A percentile compares a stretch with the other conserved stretches of the same genome.
phyloP scores from a whole-genome alignment of 108 stramenopile species.

The Nitzschia palea region DNA sequence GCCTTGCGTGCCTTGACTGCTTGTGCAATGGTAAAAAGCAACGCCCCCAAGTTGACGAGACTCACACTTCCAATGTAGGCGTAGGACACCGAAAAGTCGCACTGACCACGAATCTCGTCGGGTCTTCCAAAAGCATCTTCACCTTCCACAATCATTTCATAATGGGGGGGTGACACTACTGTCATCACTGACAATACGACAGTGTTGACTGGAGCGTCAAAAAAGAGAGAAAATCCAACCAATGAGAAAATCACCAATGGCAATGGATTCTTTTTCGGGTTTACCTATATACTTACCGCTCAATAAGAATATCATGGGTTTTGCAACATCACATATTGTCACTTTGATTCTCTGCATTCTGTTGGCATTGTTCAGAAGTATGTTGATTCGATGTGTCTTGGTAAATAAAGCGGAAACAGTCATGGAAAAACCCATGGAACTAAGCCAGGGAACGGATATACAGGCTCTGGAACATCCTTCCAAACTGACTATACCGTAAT shows the following conservation, averaged over 20 bases:
- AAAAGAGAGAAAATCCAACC: too few relatives aligned
- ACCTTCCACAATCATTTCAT: constrained; percentile 9
- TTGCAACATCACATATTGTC: constrained; percentile 41
- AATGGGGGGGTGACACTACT: constrained; percentile 22
- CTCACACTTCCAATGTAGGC: constrained; percentile 23
- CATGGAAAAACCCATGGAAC: constrained; percentile 42
- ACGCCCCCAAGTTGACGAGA: constrained; percentile 31
- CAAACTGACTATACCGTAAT: constrained; percentile 11
- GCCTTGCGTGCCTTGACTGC: constrained; percentile 40
- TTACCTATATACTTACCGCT: constrained; percentile 8
- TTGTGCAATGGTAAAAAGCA: constrained; percentile 37
- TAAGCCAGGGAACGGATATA: constrained; percentile 29
- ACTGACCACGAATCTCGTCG: constrained; percentile 12
- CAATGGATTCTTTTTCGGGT: too few relatives aligned
- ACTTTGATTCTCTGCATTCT: constrained; percentile 49
- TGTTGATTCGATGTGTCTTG: constrained; percentile 34
- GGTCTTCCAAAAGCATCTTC: constrained; percentile 24
- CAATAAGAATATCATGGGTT: constrained; percentile 37
- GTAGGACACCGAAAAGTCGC: constrained; percentile 16
- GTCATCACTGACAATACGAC: constrained; percentile 44
- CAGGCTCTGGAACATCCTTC: constrained; percentile 13
- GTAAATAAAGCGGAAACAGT: constrained; percentile 32
- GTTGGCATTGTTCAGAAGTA: constrained; percentile 20
- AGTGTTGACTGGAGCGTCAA: constrained; percentile 27
- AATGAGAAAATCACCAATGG: too few relatives aligned